Conservation (phyloP, 306 rosid species). For the Vigna nakashimae region DNA sequence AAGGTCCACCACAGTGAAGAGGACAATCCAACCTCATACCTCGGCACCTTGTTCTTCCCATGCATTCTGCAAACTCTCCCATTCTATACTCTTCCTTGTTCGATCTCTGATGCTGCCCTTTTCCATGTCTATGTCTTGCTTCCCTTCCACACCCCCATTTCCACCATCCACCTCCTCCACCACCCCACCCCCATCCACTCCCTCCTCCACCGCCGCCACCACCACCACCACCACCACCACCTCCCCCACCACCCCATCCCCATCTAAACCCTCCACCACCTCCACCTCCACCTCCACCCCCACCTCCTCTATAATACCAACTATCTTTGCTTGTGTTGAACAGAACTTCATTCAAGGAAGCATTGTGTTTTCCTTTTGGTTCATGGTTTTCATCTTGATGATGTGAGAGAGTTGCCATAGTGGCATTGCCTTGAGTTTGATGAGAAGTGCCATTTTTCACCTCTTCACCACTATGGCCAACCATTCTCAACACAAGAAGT, state of each 20-base stretch:
- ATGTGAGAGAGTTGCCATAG: constrained; percentile 31
- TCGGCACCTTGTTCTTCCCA: constrained; percentile 68
- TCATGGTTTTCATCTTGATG: constrained; percentile 28
- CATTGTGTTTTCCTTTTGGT: constrained; percentile 40
- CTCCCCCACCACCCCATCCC: constrained; percentile 54
- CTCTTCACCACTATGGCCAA: constrained; percentile 43
- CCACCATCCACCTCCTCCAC: constrained; percentile 86
- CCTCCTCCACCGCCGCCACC: constrained; percentile 12
- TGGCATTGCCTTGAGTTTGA: constrained; percentile 42
- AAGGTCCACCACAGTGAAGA: constrained; percentile 93
- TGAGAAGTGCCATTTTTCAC: constrained; percentile 45
- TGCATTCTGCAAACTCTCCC: constrained; percentile 89
- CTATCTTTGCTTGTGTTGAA: constrained; percentile 47
- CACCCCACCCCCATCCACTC: constrained; percentile 67
- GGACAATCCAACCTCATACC: constrained; percentile 92
- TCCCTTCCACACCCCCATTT: constrained; percentile 79
- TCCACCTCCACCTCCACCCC: constrained; percentile 14
- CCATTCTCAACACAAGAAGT: constrained; percentile 44
- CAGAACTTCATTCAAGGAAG: constrained; percentile 43
- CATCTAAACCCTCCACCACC: constrained; percentile 43
- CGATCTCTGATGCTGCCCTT: constrained; percentile 23
- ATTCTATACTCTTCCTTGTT: constrained; percentile 55
- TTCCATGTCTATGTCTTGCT: constrained; percentile 49
- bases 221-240: not conserved
- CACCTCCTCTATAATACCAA: constrained; percentile 40